phyloP scores from a whole-genome alignment of 495 filamentous ascomycete genomes.

The Friedmanniomyces simplex region DNA sequence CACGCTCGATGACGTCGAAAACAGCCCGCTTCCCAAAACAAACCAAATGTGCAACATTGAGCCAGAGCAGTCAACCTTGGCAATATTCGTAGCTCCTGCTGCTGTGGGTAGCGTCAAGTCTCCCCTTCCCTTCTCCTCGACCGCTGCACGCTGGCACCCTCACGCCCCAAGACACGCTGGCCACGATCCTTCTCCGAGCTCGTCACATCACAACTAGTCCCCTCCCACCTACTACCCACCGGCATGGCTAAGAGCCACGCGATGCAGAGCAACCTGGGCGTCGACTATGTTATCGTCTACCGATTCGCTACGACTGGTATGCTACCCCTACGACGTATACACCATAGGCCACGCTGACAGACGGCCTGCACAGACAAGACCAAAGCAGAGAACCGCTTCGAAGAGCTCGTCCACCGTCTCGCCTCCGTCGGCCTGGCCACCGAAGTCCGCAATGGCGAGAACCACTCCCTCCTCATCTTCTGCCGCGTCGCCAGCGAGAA shows the following conservation, averaged over 20 bases:
- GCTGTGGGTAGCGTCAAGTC: neutral
- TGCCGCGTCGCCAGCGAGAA: constrained; percentile 60
- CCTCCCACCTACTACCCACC: constrained; percentile 4
- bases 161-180: neutral
- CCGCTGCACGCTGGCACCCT: neutral
- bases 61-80: no score
- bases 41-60: no score
- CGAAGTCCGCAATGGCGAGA: constrained; percentile 74
- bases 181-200: constrained; percentile 12
- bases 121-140: neutral
- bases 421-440: constrained; percentile 65
- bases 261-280: constrained; percentile 49
- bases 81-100: neutral
- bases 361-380: constrained; percentile 43
- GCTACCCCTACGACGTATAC: neutral
- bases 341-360: constrained; percentile 3
- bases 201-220: constrained; percentile 10
- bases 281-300: constrained; percentile 91
- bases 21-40: neutral
- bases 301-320: constrained; percentile 55
- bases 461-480: constrained; percentile 71
- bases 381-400: constrained; percentile 60
- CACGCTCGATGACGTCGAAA: neutral
- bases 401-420: constrained; percentile 63
- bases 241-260: constrained; percentile 28